Evolutionary conservation across 139 green algal genomes (phyloP), one percentile per base, ranked within the genome.

Genomic region (Monoraphidium neglectum): DNA sequence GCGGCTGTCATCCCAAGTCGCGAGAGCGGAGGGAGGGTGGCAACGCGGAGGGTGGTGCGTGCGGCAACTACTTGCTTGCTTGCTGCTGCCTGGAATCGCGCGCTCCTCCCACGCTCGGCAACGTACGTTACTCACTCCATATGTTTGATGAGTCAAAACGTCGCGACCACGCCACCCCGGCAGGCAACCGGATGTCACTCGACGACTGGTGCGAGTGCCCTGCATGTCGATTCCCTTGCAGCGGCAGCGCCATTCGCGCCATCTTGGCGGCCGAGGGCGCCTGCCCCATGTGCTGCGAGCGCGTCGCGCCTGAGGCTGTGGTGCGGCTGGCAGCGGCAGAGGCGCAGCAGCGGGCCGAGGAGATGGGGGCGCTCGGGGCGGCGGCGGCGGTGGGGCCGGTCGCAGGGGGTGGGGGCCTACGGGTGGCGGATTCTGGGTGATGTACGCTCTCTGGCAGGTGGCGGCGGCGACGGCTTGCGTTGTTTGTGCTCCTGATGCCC

Each of bases 151-250:
- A 28, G 18, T 60, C 51, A 28, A 60, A 18, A 28, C 21, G 51
- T 60, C 51, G 18, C 21, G 51, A 21, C 21, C 18, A 32, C n/a
- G 57, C 57, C 62, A 53, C 38, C 26, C 4, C 60, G 33, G 53
- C 84, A 90, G 87, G 90, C 53, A 90, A 88, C 72, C 90, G 89
- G 62, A 91, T 94, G 85, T 38, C 78, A 16, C 70, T 89, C 28
- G 69, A 63, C 21, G 87, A 94, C 68, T 95, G 91, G 91, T 77
- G 82, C 3, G 76, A 90, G 79, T 95, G 91, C 81, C 88, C 89
- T 2, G 40, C 26, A 75, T 95, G 91, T 80, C 72, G 62, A 57
- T 91, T 95, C 70, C 85, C 88, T 4, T 86, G 77, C 77, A 83
- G 77, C 28, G 76, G 66, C 40, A 60, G 56, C 2, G 81, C 88